A percentile compares a stretch with the other conserved stretches of the same genome.
These are phyloP conservation scores for Phaseolus coccineus DNA, from an alignment of 331 rosid genomes.

Conservation along the genomic window DNA sequence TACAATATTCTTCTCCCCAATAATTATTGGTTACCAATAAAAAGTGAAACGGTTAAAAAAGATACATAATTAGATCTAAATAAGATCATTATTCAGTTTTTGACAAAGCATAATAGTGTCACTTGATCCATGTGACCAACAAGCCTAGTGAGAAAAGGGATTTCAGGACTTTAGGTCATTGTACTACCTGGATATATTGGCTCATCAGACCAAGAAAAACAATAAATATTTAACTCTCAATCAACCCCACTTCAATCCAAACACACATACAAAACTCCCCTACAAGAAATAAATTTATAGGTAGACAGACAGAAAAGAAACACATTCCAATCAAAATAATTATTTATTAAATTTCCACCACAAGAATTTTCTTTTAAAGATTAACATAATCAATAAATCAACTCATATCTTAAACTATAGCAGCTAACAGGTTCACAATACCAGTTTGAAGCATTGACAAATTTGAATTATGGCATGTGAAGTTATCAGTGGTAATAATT, in stretches of 20 bases:
- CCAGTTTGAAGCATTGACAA: constrained; percentile 14
- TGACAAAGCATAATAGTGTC: neutral
- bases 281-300: constrained; percentile 20
- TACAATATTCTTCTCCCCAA: neutral
- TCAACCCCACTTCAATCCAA: constrained; percentile 30
- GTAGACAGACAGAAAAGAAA: constrained; percentile 32
- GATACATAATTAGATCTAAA: neutral
- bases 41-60: constrained; percentile 4
- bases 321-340: neutral
- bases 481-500: constrained; percentile 18
- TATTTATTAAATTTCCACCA: constrained; percentile 26
- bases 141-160: neutral
- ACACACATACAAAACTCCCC: neutral
- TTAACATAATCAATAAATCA: constrained; percentile 3
- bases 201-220: constrained; percentile 5
- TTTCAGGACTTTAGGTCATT: neutral
- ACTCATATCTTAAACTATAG: neutral
- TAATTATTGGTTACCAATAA: constrained; percentile 5
- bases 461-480: neutral
- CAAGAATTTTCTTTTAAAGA: constrained; percentile 8
- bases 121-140: neutral
- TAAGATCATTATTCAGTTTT: neutral
- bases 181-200: neutral
- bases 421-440: constrained; percentile 23
- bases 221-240: neutral